Percentiles rank a stretch among this genome's conserved stretches.
Evolutionary conservation across 1,139 yeast species (phyloP).

Genomic region (Yamadazyma triangularis): DNA sequence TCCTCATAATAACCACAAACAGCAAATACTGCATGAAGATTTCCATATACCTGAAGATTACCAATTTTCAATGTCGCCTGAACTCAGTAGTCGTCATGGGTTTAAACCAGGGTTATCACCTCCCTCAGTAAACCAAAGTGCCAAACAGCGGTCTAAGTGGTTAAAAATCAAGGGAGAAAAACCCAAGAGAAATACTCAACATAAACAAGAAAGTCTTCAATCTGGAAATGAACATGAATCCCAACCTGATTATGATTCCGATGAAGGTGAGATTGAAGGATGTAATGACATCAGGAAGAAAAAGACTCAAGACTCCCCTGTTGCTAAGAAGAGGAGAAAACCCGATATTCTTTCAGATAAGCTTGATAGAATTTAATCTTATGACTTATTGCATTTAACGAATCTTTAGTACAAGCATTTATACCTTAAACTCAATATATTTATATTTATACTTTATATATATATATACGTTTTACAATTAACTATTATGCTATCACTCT

Average conservation of each 20-base stretch:
- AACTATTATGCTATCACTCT: slow-evolving; percentile 3
- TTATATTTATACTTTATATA: background rate
- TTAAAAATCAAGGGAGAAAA: slow-evolving; percentile 6
- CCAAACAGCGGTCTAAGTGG: slow-evolving; percentile 13
- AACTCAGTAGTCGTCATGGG: slow-evolving; percentile 27
- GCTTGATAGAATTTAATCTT: no score
- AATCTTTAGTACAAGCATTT: no score
- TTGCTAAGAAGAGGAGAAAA: slow-evolving; percentile 2
- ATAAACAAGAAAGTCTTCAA: slow-evolving; percentile 8
- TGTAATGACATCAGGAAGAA: slow-evolving; percentile 4
- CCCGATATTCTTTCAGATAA: no score
- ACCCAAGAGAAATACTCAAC: slow-evolving; percentile 6
- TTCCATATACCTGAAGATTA: slow-evolving; percentile 17
- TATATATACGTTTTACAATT: background rate
- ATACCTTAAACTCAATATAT: no score
- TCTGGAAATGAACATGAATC: slow-evolving; percentile 7
- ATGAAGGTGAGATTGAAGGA: background rate
- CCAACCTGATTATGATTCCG: background rate
- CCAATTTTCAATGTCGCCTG: slow-evolving; percentile 32
- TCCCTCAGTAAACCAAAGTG: slow-evolving; percentile 32
- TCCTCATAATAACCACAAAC: background rate
- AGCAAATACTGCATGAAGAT: slow-evolving; percentile 1
- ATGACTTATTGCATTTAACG: no score
- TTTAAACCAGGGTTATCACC: slow-evolving; percentile 47
- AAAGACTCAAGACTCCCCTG: slow-evolving; percentile 1